Base-by-base conservation (phyloP, 768 basidiomycete genomes). In the Ramaria sp. region DNA sequence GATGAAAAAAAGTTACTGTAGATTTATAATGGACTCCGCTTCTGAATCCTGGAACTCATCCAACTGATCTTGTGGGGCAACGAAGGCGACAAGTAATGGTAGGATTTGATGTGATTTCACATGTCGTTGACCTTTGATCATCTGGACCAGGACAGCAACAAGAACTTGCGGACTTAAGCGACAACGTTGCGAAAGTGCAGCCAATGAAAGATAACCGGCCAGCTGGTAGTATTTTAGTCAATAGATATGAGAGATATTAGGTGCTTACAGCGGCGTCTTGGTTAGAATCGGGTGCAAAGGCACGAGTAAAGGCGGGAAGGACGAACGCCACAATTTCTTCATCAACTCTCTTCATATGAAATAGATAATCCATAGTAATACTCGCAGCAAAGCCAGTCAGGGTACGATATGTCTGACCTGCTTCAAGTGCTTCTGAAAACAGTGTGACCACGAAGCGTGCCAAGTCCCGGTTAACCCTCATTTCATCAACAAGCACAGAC, bases 361-460 rank as follows among this genome's bases (percentile, higher is more conserved):
- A 77, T 37, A 99, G 73, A 62, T 86, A 94, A 38, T 89, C 91
- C 32, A 93, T 78, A 42, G 91, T 68, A 0, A 78, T 78, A 6
- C 86, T 83, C 6, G 86, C 78, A 66, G 90, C 88, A 69, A 97
- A 97, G 0, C 82, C 82, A 42, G 91, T 67, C 15, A 98, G 69
- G 0, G 85, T 78, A 36, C 82, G 82, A 64, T 95, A 82, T 57
- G 66, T 64, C 15, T 63, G 59, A 10, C 64, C 67, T 58, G 69
- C 61, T 61, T 79, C 78, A 36, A 64, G 53, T 9, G 67, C 65
- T 9, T 58, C 57, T 0, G 87, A 82, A 2, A 95, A 74, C 13
- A 95, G 66, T 4, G 73, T 71, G 1, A 79, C 70, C 6, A 90
- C 70, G 59, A 88, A 87, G 18, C 85, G 82, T 4, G 91, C 78